phyloP scores from a whole-genome alignment of 208 protist species.

The Trypanosoma cruzi region DNA sequence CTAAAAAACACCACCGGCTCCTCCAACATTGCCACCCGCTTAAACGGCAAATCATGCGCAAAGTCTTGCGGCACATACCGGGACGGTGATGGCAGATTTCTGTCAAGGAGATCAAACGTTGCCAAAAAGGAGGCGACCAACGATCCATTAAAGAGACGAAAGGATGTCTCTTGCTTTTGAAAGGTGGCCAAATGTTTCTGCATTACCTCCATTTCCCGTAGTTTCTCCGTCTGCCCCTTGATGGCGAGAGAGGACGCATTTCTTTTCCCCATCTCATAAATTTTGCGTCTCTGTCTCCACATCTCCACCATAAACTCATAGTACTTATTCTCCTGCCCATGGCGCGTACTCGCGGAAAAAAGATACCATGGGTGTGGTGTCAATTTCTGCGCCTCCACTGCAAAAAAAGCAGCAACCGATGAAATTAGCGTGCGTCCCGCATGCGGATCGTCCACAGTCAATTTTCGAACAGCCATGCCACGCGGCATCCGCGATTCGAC shows the following conservation, averaged over 20 bases:
- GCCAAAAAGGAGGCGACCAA: slow-evolving; percentile 82
- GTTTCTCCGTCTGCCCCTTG: slow-evolving; percentile 43
- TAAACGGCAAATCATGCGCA: slow-evolving; percentile 79
- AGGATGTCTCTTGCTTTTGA: slow-evolving; percentile 34
- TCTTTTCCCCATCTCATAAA: slow-evolving; percentile 53
- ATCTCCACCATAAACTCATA: slow-evolving; percentile 78
- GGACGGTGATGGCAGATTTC: slow-evolving; percentile 61
- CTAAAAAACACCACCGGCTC: slow-evolving; percentile 87
- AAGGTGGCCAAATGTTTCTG: slow-evolving; percentile 55
- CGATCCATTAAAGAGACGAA: slow-evolving; percentile 84
- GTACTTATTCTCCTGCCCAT: slow-evolving; percentile 68
- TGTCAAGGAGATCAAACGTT: slow-evolving; percentile 73
- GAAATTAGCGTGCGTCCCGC: slow-evolving; percentile 27
- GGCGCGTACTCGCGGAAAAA: slow-evolving; percentile 73
- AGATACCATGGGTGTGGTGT: slow-evolving; percentile 78
- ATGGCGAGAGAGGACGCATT: slow-evolving; percentile 57
- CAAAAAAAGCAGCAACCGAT: slow-evolving; percentile 53
- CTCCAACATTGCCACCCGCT: slow-evolving; percentile 55
- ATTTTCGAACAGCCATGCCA: slow-evolving; percentile 68
- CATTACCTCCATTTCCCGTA: slow-evolving; percentile 81
- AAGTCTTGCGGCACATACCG: slow-evolving; percentile 90
- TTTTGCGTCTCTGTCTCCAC: slow-evolving; percentile 60
- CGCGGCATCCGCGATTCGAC: slow-evolving; percentile 55
- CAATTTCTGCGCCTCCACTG: slow-evolving; percentile 60
- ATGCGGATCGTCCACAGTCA: slow-evolving; percentile 39